Conservation (phyloP, 169 alveolate species). For the Fabrea salina region DNA sequence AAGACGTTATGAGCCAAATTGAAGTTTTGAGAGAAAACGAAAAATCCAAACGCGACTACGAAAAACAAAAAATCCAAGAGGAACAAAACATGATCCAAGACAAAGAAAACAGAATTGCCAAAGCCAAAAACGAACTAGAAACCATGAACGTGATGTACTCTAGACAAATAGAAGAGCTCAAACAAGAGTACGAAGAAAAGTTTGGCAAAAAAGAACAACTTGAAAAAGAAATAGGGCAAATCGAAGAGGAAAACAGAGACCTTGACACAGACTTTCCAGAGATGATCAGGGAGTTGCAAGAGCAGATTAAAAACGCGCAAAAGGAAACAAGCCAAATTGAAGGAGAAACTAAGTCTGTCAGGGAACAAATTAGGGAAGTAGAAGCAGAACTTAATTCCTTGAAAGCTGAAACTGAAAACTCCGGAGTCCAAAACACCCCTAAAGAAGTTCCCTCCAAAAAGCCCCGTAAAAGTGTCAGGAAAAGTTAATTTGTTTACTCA, state of each 20-base stretch:
- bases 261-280: constrained; percentile 27
- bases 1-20: constrained; percentile 66
- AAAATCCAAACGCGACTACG: constrained; percentile 57
- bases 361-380: constrained; percentile 25
- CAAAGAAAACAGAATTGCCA: constrained; percentile 58
- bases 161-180: constrained; percentile 24
- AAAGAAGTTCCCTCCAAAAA: not conserved
- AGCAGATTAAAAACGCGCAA: not conserved
- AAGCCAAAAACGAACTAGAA: constrained; percentile 25
- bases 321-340: constrained; percentile 24
- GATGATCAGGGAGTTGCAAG: constrained; percentile 22
- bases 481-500: not conserved
- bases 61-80: constrained; percentile 58
- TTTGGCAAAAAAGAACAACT: not conserved
- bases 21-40: constrained; percentile 55
- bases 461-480: not conserved
- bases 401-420: not conserved
- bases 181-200: constrained; percentile 25
- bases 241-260: constrained; percentile 34
- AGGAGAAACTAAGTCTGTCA: constrained; percentile 14
- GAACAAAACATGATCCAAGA: constrained; percentile 52
- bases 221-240: not conserved
- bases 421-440: not conserved
- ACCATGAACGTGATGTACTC: constrained; percentile 10
- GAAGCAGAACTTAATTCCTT: not conserved